These are phyloP conservation scores for Claviceps fusiformis DNA, from an alignment of 2,329 filamentous ascomycete genomes.

Conservation along the genomic window DNA sequence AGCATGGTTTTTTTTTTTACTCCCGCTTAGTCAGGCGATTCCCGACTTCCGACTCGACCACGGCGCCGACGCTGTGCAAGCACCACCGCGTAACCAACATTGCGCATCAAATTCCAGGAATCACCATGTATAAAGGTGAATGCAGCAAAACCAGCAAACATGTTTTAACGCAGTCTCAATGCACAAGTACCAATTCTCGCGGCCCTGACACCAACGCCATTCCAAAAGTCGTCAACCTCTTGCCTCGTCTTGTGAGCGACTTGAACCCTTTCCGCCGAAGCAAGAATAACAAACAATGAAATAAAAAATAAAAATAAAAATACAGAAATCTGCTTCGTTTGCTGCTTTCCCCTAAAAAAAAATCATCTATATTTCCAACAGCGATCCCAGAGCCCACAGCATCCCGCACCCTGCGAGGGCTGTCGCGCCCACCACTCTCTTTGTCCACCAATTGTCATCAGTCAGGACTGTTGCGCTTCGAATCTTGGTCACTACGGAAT, in stretches of 20 bases:
- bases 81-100: neutral
- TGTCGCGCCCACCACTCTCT: conserved; percentile 48
- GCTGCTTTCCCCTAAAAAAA: neutral
- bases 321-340: neutral
- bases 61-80: neutral
- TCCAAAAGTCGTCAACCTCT: neutral
- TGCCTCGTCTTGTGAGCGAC: neutral
- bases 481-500: conserved; percentile 13
- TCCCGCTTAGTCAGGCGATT: neutral
- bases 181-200: neutral
- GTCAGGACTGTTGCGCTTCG: conserved; percentile 43
- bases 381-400: conserved; percentile 45
- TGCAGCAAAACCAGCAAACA: neutral
- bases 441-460: conserved; percentile 53
- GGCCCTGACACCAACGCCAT: neutral
- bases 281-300: neutral
- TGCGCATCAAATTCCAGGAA: neutral
- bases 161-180: neutral
- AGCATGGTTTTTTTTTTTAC: neutral
- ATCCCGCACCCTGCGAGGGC: conserved; percentile 47
- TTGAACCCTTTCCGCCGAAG: neutral
- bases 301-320: neutral
- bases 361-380: conserved; percentile 23
- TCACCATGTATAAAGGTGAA: neutral
- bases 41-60: neutral